phyloP scores from a whole-genome alignment of 2,329 filamentous ascomycete species.

The Fusarium luffae region DNA sequence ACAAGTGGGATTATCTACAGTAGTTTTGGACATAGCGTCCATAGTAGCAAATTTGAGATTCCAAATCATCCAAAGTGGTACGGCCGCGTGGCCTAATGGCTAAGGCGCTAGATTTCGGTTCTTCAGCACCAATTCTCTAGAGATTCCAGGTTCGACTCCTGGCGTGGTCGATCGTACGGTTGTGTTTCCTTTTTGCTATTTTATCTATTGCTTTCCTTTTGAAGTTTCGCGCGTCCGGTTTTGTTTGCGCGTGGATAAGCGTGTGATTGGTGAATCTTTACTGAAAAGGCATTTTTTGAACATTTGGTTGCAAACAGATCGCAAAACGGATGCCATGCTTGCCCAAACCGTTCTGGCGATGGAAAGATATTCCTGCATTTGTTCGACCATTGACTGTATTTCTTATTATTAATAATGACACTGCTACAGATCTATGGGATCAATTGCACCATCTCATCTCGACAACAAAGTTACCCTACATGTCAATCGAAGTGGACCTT shows the following conservation, averaged over 20 bases:
- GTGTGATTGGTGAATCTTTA: no score
- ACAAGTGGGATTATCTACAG: no score
- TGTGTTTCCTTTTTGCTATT: neutral
- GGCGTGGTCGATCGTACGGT: neutral
- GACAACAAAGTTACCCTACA: no score
- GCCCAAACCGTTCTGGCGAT: rapidly evolving
- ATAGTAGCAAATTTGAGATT: rapidly evolving
- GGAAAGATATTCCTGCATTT: rapidly evolving
- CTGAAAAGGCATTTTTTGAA: no score
- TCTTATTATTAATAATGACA: no score
- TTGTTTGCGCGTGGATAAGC: rapidly evolving
- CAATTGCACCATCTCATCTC: no score
- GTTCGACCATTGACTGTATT: no score
- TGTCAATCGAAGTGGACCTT: no score
- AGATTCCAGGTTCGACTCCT: neutral
- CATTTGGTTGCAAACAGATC: no score
- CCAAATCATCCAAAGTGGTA: neutral
- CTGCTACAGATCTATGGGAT: no score
- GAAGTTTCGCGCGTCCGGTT: rapidly evolving
- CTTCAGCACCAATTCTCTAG: neutral
- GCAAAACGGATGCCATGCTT: no score
- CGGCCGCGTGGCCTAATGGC: neutral
- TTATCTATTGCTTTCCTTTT: rapidly evolving
- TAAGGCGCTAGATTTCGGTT: neutral
- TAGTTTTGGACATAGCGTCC: rapidly evolving